Evolutionary conservation across 805 yeast genomes (phyloP).

Genomic region (Metschnikowia bowlesiae): DNA sequence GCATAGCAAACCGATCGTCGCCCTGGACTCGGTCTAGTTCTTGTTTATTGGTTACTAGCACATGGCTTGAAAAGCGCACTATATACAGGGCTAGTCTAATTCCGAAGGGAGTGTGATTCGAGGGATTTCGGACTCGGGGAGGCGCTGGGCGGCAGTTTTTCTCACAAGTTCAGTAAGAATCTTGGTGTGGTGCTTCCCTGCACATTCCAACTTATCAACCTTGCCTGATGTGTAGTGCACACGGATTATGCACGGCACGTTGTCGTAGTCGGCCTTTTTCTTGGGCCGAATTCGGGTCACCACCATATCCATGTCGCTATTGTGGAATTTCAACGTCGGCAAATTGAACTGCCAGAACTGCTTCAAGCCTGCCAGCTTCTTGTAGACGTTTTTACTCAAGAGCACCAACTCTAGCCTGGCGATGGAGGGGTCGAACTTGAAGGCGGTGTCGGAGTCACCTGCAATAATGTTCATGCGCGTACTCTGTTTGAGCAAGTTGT

Average conservation of each 20-base stretch:
- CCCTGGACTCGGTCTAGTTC: too few species aligned
- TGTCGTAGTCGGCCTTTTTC: conserved; percentile 9
- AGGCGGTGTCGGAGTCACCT: conserved; percentile 42
- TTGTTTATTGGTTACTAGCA: too few species aligned
- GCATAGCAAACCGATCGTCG: background rate
- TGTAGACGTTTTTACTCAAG: conserved; percentile 34
- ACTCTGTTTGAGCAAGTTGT: conserved; percentile 40
- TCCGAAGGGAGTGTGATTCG: background rate
- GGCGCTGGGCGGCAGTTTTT: conserved; percentile 47
- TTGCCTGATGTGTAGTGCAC: conserved; percentile 11
- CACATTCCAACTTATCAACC: conserved; percentile 46
- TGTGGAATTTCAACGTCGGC: conserved; percentile 78
- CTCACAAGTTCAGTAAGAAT: conserved; percentile 56
- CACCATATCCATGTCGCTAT: conserved; percentile 62
- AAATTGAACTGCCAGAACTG: conserved; percentile 71
- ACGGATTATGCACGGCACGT: conserved; percentile 11
- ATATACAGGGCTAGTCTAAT: background rate
- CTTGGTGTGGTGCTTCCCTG: conserved; percentile 41
- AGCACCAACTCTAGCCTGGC: conserved; percentile 49
- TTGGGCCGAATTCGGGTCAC: conserved; percentile 46
- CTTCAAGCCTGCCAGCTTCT: conserved; percentile 64
- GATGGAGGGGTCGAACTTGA: conserved; percentile 20
- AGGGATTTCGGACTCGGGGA: conserved; percentile 46
- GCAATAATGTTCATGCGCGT: conserved; percentile 49
- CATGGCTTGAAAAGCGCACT: background rate